Evolutionary conservation across 1,284 basidiomycete genomes (phyloP), one percentile per base, ranked within the genome.

Genomic region (Trichosporon coremiiforme): DNA sequence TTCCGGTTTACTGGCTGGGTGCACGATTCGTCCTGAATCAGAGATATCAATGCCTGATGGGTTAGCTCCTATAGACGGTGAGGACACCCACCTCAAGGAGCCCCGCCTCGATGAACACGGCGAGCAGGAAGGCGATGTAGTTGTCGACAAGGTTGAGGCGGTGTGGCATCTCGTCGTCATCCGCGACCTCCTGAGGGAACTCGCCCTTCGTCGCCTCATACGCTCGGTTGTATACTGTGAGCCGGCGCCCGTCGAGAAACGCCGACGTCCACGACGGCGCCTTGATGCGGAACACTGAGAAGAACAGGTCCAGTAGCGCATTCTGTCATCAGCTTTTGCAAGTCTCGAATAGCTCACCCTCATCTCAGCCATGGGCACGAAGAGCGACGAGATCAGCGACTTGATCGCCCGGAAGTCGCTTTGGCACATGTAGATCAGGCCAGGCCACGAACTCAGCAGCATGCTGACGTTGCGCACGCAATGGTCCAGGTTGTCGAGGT

Each of bases 351-450:
- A n/a, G 79, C 87, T 74, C 80, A 95, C 94, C 80, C 94, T 87
- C 67, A 93, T 91, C 65, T 94, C 90, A 20, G 92, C 85, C 0
- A 92, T 91, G 4, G 95, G 95, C 83, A 98, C 92, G 71, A 90
- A 89, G 64, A 99, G 85, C 0, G 92, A 93, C 77, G 94, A 88
- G 35, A 99, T 88, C 25, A 99, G 85, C 5, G 92, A 91, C 53
- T 90, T 88, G 71, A 99, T 90, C 0, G 95, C 93, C 20, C 89
- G 86, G 85, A 91, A 91, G 76, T 93, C 88, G 79, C 95, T 88
- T 88, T 95, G 90, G 82, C 94, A 97, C 74, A 98, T 90, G 81
- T 98, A 98, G 86, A 98, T 89, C 35, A 99, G 83, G 8, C 95
- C 95, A 72, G 92, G 91, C 95, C 96, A 99, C 10, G 92, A 94